phyloP scores from a whole-genome alignment of 352 stramenopile genomes.

The Aphanomyces stellatus region DNA sequence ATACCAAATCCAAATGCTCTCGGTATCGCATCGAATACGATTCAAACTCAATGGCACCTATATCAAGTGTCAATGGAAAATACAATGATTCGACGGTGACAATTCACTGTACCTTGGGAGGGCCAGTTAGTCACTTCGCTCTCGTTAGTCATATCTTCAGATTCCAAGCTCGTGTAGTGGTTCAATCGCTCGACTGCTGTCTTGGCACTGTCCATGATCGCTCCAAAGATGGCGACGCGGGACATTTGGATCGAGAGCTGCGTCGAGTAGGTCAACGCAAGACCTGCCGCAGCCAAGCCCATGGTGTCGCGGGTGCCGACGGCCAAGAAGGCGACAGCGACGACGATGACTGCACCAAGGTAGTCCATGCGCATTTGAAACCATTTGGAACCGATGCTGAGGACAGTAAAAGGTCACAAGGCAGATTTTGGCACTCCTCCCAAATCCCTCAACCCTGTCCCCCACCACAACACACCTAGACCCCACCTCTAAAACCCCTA shows the following conservation, averaged over 20 bases:
- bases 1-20: slow-evolving; percentile 28
- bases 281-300: slow-evolving; percentile 36
- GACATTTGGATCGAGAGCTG: background rate
- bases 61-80: too few species aligned
- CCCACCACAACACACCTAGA: too few species aligned
- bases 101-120: too few species aligned
- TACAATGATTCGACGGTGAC: too few species aligned
- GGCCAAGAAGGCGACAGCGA: background rate
- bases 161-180: slow-evolving; percentile 51
- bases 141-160: slow-evolving; percentile 29
- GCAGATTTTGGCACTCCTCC: too few species aligned
- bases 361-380: slow-evolving; percentile 56
- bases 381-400: too few species aligned
- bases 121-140: slow-evolving; percentile 32
- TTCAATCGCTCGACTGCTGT: slow-evolving; percentile 18
- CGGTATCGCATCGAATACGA: slow-evolving; percentile 41
- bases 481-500: too few species aligned
- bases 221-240: background rate
- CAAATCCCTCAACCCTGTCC: too few species aligned
- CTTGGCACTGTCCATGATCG: slow-evolving; percentile 8
- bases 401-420: too few species aligned
- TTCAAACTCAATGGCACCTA: slow-evolving; percentile 33
- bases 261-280: background rate
- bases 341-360: slow-evolving; percentile 22
- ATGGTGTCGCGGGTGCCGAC: slow-evolving; percentile 26